Evolutionary conservation across 2,329 filamentous ascomycete genomes (phyloP).

Genomic region (Aspergillus sp.): DNA sequence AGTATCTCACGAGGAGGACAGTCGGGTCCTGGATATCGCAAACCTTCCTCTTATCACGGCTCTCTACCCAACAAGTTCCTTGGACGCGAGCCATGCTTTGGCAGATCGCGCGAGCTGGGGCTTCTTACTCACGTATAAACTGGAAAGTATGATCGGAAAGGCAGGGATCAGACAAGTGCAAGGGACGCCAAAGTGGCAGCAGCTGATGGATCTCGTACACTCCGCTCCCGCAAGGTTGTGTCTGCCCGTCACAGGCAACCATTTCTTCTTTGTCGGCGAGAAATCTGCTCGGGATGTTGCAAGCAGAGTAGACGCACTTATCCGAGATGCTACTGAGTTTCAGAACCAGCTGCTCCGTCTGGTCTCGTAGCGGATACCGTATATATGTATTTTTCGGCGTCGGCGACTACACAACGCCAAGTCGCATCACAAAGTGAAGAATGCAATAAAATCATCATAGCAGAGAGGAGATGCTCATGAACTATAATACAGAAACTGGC

Average conservation of each 20-base stretch:
- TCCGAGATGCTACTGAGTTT: not conserved
- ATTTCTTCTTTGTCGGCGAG: conserved; percentile 11
- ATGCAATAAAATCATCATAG: too few species aligned
- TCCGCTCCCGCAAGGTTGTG: conserved; percentile 2
- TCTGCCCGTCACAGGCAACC: not conserved
- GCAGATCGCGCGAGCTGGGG: conserved; percentile 22
- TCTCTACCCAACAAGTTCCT: not conserved
- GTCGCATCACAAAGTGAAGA: too few species aligned
- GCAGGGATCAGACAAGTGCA: not conserved
- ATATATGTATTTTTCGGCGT: not conserved
- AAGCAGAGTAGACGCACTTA: not conserved
- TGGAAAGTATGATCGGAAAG: conserved; percentile 11
- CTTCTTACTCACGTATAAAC: conserved; percentile 24
- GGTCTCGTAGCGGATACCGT: not conserved
- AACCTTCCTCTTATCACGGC: not conserved
- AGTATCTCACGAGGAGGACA: not conserved
- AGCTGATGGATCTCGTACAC: not conserved
- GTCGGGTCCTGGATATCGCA: not conserved
- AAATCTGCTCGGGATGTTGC: not conserved
- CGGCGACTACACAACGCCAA: too few species aligned
- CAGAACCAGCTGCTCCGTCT: not conserved
- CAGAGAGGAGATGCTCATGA: not conserved
- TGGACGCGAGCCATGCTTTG: conserved; percentile 22
- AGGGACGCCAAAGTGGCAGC: not conserved
- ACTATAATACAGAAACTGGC: not conserved